Base-by-base conservation (phyloP, 192 early-diverging fungal species). In the Podila clonocystis region DNA sequence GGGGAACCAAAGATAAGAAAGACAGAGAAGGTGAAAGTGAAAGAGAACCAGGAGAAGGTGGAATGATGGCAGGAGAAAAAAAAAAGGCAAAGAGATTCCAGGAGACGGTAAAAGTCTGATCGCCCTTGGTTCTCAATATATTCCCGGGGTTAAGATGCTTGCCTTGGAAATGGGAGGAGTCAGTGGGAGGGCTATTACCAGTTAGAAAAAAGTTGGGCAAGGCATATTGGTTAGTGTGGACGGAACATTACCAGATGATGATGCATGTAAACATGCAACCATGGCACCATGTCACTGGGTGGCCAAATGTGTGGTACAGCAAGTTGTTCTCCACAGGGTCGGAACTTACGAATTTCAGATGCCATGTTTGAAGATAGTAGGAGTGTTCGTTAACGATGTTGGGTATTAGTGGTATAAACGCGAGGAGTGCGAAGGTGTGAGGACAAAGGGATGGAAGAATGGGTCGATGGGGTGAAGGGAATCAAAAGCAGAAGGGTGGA, bases 121-220 rank as follows among this genome's bases (percentile, higher is more conserved):
- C 22, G 55, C 55, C 55, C 22, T 26, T 58, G 8, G 22, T n/a
- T 12, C 12, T 5, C 20, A n/a, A 26, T 58, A 9, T 61, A 3
- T 61, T 28, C 30, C 52, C 24, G 22, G 24, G 52, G 24, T 24
- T 55, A 11, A n/a, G 0, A 15, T 57, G 50, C 75, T 78, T 71
- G 63, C 74, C 63, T 82, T 75, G 48, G 67, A 69, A 26, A 68
- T 55, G 34, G 79, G 68, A 64, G 66, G 64, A 50, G 79, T 63
- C 62, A 63, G 68, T 4, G 79, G 65, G 30, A 75, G 70, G 60
- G 67, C 78, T 72, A 63, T 24, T 33, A 33, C 64, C 24, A 31
- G 30, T 33, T 31, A 33, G 22, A 17, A 0, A 36, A 33, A 50
- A 36, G 0, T 9, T 36, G 34, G n/a, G 29, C 20, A 12, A 36